phyloP scores from a whole-genome alignment of 331 rosid species.

The Quercus tomentella region DNA sequence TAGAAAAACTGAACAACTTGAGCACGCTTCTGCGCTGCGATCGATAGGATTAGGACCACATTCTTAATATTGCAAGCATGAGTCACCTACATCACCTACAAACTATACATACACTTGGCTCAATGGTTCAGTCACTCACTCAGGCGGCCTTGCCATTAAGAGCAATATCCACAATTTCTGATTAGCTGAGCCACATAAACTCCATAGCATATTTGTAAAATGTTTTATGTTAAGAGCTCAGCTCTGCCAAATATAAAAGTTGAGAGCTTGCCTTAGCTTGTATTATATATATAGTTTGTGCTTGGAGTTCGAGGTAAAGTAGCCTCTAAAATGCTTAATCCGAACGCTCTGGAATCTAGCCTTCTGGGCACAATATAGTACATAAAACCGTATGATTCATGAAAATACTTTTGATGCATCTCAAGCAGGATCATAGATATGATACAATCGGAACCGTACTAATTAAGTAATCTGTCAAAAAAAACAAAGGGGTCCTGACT shows the following conservation, averaged over 20 bases:
- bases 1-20: not conserved
- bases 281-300: no score
- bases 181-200: not conserved
- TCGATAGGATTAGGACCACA: not conserved
- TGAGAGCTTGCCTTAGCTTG: not conserved
- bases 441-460: not conserved
- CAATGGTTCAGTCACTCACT: not conserved
- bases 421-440: not conserved
- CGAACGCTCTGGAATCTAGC: no score
- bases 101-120: not conserved
- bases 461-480: not conserved
- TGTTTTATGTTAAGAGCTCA: not conserved
- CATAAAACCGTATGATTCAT: not conserved
- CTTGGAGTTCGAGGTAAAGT: no score
- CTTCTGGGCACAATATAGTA: no score
- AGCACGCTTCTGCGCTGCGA: not conserved
- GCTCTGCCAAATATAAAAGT: not conserved
- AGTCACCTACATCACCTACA: slow-evolving; percentile 3
- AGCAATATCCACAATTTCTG: slow-evolving; percentile 38
- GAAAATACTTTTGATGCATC: not conserved
- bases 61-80: slow-evolving; percentile 21
- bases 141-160: slow-evolving; percentile 17
- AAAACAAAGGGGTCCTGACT: no score
- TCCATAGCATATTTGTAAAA: not conserved
- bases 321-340: no score